Evolutionary conservation across 352 stramenopile species (phyloP).

Genomic region (Phytophthora brassicae): DNA sequence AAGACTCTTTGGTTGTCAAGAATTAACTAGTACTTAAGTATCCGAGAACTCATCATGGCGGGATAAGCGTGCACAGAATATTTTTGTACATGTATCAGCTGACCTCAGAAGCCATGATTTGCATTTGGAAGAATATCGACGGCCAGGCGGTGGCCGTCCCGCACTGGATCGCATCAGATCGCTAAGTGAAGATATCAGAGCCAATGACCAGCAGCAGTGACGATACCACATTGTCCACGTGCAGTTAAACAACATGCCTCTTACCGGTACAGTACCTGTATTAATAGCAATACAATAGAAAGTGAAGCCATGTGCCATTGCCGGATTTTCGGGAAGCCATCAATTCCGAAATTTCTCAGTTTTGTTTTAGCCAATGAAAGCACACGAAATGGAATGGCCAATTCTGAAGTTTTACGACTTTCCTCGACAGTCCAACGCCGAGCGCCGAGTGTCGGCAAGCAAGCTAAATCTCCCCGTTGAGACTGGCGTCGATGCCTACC

Average conservation of each 20-base stretch:
- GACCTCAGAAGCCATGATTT: not conserved
- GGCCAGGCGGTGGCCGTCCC: not conserved
- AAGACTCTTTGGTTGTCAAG: no score
- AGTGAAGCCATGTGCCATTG: not conserved
- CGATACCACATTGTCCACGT: not conserved
- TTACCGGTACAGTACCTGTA: no score
- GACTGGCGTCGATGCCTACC: no score
- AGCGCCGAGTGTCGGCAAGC: not conserved
- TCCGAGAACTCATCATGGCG: no score
- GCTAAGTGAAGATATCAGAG: not conserved
- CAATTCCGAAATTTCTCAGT: slow-evolving; percentile 1
- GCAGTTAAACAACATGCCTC: not conserved
- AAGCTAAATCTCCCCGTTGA: no score
- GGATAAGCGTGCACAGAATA: no score
- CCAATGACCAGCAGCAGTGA: not conserved
- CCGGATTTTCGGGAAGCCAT: not conserved
- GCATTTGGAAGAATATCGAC: no score
- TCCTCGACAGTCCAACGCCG: not conserved
- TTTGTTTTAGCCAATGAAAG: not conserved
- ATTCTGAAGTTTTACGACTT: not conserved
- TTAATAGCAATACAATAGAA: not conserved
- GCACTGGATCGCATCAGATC: not conserved
- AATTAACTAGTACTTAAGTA: no score
- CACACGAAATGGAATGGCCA: not conserved
- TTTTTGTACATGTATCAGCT: no score